phyloP scores from a whole-genome alignment of 73 alveolate genomes.

The Uronychia setigera region DNA sequence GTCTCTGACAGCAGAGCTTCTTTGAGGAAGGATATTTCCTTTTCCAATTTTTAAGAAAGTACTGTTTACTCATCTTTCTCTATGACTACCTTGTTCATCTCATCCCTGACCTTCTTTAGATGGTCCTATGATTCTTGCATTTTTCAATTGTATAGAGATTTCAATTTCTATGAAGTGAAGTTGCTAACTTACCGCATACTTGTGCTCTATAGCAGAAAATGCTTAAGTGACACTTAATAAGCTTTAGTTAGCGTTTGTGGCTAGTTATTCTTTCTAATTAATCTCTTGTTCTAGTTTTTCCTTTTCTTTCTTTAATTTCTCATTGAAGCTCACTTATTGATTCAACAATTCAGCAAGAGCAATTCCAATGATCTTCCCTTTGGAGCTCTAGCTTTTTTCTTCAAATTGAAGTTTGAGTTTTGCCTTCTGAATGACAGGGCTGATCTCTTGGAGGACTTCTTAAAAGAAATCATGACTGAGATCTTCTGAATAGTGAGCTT shows the following conservation, averaged over 20 bases:
- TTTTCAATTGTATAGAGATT: background rate
- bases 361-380: background rate
- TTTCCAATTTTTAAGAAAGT: background rate
- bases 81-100: too few species aligned
- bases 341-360: background rate
- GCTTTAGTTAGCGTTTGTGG: background rate
- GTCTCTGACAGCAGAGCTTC: background rate
- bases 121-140: background rate
- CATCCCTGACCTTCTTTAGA: background rate
- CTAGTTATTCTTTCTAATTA: background rate
- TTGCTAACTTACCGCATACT: background rate
- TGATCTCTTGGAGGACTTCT: background rate
- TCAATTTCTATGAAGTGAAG: background rate
- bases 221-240: background rate
- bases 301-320: background rate
- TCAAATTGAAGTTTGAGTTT: background rate
- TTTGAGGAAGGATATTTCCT: background rate
- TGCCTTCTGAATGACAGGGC: background rate
- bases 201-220: background rate
- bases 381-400: background rate
- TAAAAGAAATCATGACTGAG: background rate
- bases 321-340: background rate
- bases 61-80: background rate
- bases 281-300: background rate
- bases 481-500: background rate